phyloP scores from a whole-genome alignment of 2,329 filamentous ascomycete genomes.

The Talaromyces sp. region DNA sequence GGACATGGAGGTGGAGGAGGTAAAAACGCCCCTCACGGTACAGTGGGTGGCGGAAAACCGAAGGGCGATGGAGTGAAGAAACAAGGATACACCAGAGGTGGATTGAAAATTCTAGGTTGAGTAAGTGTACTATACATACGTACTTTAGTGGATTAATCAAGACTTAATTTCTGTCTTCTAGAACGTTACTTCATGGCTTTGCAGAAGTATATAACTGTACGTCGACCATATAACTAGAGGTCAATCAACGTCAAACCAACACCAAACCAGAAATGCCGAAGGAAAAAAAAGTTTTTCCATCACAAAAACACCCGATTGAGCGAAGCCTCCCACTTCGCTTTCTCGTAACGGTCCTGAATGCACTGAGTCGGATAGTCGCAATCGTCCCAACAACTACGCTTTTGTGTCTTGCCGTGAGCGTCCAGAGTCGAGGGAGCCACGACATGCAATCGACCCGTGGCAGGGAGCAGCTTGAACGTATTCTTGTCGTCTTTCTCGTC shows the following conservation, averaged over 20 bases:
- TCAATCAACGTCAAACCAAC: background rate
- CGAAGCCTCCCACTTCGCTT: background rate
- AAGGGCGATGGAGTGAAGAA: constrained; percentile 44
- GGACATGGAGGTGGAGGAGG: constrained; percentile 24
- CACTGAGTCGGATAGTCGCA: constrained; percentile 14
- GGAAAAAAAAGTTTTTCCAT: background rate
- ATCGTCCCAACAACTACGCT: constrained; percentile 9
- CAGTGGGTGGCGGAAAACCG: constrained; percentile 38
- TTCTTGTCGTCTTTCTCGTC: background rate
- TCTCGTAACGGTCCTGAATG: background rate
- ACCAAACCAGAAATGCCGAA: background rate
- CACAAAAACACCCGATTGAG: background rate
- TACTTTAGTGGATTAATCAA: background rate
- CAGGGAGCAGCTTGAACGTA: background rate
- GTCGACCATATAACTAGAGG: background rate
- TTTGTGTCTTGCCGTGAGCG: background rate
- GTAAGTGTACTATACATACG: constrained; percentile 2
- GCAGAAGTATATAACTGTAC: background rate
- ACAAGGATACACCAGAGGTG: constrained; percentile 42
- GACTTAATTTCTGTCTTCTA: background rate
- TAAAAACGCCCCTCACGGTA: constrained; percentile 17
- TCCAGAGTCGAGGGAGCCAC: background rate
- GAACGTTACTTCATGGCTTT: background rate
- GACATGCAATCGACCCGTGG: background rate
- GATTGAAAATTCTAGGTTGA: constrained; percentile 42